Base-by-base conservation (phyloP, 352 stramenopile genomes). In the Globisporangium acanthophoron region DNA sequence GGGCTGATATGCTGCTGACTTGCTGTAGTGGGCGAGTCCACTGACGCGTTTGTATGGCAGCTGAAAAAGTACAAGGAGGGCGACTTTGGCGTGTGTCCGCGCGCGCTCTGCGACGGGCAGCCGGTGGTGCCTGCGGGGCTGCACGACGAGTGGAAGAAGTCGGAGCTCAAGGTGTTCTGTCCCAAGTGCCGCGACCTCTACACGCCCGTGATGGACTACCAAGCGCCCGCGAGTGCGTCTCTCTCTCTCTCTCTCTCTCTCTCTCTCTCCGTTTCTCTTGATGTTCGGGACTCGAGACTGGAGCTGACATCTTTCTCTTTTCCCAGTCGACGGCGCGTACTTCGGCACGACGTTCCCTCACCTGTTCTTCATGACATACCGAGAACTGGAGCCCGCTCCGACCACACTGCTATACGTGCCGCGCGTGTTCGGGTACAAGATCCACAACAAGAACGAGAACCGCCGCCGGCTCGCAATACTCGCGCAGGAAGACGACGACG, bases 321-420 rank as follows among this genome's bases (percentile, higher is more conserved):
- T 18, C 62, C 20, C 52, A 95, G 84, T 95, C 71, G 96, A 99
- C 67, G 96, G 96, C 56, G 93, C 96, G 13, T 99, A 98, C 82
- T 99, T 99, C 81, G 96, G 96, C 40, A 98, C 96, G 45, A 99
- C 96, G 21, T 99, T 99, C 80, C 96, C 96, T 56, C 96, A 99
- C 74, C 73, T 99, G 61, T 99, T 98, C 85, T 94, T 99, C 62
- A 95, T 99, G 87, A 98, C 95, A 55, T 98, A 98, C 76, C 92
- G 85, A 66, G 96, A 98, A 69, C 64, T 96, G 51, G 83, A 94
- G 56, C 85, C 85, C n/a, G 65, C 71, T 54, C 79, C 80, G 58
- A 90, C 80, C 37, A 94, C 84, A 61, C 69, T 94, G 59, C 66
- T 95, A 40, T 96, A 96, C 56, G 87, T 96, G 44, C 90, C 90